Base-by-base conservation (phyloP, 2,329 filamentous ascomycete species). In the Trichothecium sympodiale region DNA sequence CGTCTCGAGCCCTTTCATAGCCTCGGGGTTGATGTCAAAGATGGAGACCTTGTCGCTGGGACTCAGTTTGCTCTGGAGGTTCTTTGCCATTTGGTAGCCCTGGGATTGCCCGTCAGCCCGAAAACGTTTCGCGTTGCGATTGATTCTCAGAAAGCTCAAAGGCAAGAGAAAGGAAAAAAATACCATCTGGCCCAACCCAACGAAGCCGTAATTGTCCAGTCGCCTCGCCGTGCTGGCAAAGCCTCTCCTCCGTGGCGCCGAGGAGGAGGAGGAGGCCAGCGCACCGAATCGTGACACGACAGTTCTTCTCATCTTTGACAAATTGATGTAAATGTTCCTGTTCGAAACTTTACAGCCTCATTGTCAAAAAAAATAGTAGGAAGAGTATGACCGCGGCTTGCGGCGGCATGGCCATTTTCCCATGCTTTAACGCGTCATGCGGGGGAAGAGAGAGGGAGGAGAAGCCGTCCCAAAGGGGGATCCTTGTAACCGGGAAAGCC, bases 51-150 rank as follows among this genome's bases (percentile, higher is more conserved):
- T 65, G 51, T 77, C 72, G 30, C 50, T 56, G 1, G 69, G 56
- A 18, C 58, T 49, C 25, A 77, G 60, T 52, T 74, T 76, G 23
- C 67, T 60, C 51, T 74, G 71, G 4, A 77, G 64, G 50, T 77
- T 77, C 55, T 66, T 70, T 41, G 71, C 73, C 73, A 77, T 77
- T 58, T 74, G 71, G 46, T 69, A 76, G 29, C 73, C 73, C 71
- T 76, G 34, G 5, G 29, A 16, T 29, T 12, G 26, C 28, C 28
- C 33, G 16, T 8, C 18, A 12, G 26, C n/a, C n/a, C n/a, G n/a
- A n/a, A n/a, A n/a, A n/a, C n/a, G n/a, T n/a, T n/a, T n/a, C n/a
- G n/a, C n/a, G n/a, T n/a, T n/a, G n/a, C n/a, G n/a, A n/a, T n/a
- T n/a, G n/a, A 17, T 4, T 29, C 15, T 15, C n/a, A n/a, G 20